Evolutionary conservation across 768 basidiomycete genomes (phyloP), one percentile per base, ranked within the genome.

Genomic region (Lentinula boryana): DNA sequence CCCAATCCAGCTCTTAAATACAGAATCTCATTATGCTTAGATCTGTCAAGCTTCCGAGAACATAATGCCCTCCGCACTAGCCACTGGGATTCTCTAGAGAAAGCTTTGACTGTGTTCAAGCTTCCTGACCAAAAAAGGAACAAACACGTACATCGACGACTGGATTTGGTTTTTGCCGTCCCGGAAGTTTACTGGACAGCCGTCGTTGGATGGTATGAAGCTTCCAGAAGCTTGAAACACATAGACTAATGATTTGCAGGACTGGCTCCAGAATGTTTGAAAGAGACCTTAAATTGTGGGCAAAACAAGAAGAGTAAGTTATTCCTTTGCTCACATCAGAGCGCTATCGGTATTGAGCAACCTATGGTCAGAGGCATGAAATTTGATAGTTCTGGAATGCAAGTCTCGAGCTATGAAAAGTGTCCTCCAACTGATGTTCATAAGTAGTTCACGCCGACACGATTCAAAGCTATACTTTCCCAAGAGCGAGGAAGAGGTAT

Each of bases 201-300:
- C 0, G 84, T 97, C 1, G 80, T 93, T 31, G 95, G 95, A 56
- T 98, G 95, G 95, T 89, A 55, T 64, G 75, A 58, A 33, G 60
- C 12, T 44, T 21, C 48, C 23, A 18, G 40, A 53, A 18, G 21
- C 6, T 56, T 46, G 40, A 27, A 15, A 9, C 3, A 38, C 44
- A 5, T 3, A 13, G 32, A 7, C 33, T 23, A 18, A 44, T 13
- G 5, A 40, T 27, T 36, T 58, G 21, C 62, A 91, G 90, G 90
- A 89, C 88, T 5, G 94, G 95, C 0, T 94, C 90, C 4, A 92
- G 83, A 63, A 89, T 93, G 85, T 96, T 97, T 69, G 84, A 96
- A 71, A 77, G 93, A 31, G 95, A 96, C 72, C 70, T 97, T 54
- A 80, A 91, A 63, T 72, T 83, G 13, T 89, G 86, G 82, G 88